phyloP scores from a whole-genome alignment of 192 early-diverging fungal genomes.

The Spizellomyces punctatus region DNA sequence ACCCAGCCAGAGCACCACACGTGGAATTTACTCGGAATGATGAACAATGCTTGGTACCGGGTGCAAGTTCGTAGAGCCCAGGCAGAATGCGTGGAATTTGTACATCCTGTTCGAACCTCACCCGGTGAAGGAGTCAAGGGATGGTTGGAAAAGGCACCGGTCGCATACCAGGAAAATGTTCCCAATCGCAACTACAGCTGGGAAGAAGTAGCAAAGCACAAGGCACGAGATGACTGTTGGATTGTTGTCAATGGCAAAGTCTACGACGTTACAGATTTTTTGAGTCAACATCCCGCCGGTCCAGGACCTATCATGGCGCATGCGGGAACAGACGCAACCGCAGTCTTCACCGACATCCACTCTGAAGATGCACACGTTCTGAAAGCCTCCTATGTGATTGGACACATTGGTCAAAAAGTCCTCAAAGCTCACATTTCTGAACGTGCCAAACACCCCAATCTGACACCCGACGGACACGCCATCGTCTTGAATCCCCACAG shows the following conservation, averaged over 20 bases:
- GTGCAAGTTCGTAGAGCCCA: background rate
- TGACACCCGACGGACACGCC: background rate
- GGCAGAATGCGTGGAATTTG: background rate
- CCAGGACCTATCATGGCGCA: conserved; percentile 72
- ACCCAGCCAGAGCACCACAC: conserved; percentile 61
- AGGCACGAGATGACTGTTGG: conserved; percentile 49
- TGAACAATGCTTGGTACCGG: conserved; percentile 56
- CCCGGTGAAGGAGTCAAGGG: background rate
- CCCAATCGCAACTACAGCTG: background rate
- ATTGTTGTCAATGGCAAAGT: conserved; percentile 57
- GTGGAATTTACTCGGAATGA: conserved; percentile 80
- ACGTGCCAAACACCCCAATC: background rate
- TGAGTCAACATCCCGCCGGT: conserved; percentile 76
- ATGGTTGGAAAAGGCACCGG: background rate
- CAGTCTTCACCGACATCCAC: conserved; percentile 65
- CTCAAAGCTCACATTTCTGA: no score
- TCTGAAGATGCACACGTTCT: background rate
- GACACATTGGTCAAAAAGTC: background rate
- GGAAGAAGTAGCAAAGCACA: conserved; percentile 43
- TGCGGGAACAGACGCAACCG: conserved; percentile 75
- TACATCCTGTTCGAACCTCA: background rate
- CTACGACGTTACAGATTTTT: conserved; percentile 71
- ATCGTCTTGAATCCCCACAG: background rate
- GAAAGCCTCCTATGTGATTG: background rate
- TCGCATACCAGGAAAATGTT: background rate